These are phyloP conservation scores for Anthracocystis walkeri DNA, from an alignment of 1,284 basidiomycete species.

Conservation along the genomic window DNA sequence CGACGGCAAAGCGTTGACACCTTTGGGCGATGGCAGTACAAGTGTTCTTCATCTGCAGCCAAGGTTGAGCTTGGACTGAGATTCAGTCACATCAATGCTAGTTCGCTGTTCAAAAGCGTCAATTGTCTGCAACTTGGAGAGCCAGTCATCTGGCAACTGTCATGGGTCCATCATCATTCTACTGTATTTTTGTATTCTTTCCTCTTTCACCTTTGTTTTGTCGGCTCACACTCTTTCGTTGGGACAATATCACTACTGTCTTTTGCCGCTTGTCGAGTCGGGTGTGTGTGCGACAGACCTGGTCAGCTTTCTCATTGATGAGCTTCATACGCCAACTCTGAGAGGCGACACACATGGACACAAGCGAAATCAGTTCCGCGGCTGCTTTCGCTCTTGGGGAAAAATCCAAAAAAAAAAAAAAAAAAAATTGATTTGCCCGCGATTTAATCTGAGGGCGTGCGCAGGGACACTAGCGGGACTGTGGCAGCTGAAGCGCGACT, in stretches of 20 bases:
- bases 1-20: constrained; percentile 51
- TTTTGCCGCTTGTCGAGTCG: neutral
- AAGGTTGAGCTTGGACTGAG: constrained; percentile 48
- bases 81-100: neutral
- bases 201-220: neutral
- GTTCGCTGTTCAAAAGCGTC: neutral
- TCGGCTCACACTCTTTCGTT: constrained; percentile 16
- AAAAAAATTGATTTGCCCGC: too few relatives aligned
- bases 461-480: too few relatives aligned
- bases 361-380: too few relatives aligned
- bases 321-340: too few relatives aligned
- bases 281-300: neutral
- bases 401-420: too few relatives aligned
- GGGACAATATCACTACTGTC: constrained; percentile 3
- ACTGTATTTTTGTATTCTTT: constrained; percentile 24
- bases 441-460: too few relatives aligned
- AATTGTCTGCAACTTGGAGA: neutral
- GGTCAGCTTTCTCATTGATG: too few relatives aligned
- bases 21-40: constrained; percentile 46
- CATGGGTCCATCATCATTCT: constrained; percentile 24
- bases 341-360: too few relatives aligned
- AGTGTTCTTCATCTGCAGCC: constrained; percentile 54
- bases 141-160: constrained; percentile 4
- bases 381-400: too few relatives aligned
- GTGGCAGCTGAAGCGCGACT: too few relatives aligned